phyloP scores from a whole-genome alignment of 139 green algal genomes.

The Nannochloris sp. region DNA sequence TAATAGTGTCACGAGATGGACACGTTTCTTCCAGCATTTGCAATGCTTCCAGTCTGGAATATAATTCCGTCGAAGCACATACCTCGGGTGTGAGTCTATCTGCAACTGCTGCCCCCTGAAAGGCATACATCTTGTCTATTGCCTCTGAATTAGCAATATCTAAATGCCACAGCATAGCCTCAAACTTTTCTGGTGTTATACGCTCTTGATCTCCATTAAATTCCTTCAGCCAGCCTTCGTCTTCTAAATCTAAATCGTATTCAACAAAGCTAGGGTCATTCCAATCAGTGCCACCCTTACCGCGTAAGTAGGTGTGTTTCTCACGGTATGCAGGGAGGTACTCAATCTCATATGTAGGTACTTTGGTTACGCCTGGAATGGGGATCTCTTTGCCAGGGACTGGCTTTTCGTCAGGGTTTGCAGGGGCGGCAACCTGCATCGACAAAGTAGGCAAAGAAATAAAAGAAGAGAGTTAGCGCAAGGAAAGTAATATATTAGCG shows the following conservation, averaged over 20 bases:
- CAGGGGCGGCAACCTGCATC: neutral
- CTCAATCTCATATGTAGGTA: slow-evolving; percentile 62
- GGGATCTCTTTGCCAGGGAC: slow-evolving; percentile 53
- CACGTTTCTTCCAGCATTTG: slow-evolving; percentile 31
- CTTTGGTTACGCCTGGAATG: slow-evolving; percentile 49
- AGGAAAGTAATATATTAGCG: too few species aligned
- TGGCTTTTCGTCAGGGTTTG: neutral
- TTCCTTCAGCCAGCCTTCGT: slow-evolving; percentile 80
- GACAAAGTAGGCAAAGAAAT: neutral
- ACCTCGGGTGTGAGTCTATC: slow-evolving; percentile 36
- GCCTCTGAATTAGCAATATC: slow-evolving; percentile 70
- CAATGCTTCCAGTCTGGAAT: slow-evolving; percentile 56
- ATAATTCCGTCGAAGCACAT: slow-evolving; percentile 57
- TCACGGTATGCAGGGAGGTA: slow-evolving; percentile 68
- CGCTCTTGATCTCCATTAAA: slow-evolving; percentile 71
- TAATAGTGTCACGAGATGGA: slow-evolving; percentile 22
- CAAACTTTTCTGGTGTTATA: slow-evolving; percentile 34
- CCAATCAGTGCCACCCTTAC: slow-evolving; percentile 43
- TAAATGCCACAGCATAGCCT: slow-evolving; percentile 58
- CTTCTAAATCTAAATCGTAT: slow-evolving; percentile 93
- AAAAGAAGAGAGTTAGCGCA: slow-evolving; percentile 1
- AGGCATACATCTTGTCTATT: slow-evolving; percentile 33
- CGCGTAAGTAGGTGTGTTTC: slow-evolving; percentile 61
- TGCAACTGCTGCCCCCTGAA: slow-evolving; percentile 23
- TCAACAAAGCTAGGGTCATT: slow-evolving; percentile 55